Base-by-base conservation (phyloP, 179 eudicot genomes). In the Spinacia oleracea region DNA sequence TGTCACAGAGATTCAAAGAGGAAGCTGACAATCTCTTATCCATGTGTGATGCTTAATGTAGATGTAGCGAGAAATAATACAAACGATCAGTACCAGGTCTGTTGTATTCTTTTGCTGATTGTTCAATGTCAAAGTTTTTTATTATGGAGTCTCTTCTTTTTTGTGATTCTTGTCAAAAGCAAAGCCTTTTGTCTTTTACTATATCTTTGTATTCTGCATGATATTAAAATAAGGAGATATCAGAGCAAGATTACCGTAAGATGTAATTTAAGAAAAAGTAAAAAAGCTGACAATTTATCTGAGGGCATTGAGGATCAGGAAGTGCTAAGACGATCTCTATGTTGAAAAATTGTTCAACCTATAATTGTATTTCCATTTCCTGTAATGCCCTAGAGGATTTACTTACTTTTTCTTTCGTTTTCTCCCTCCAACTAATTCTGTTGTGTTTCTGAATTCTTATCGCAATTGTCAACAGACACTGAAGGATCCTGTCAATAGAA, bases 21-120 rank as follows among this genome's bases (percentile, higher is more conserved):
- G 92, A 95, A 95, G 92, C 87, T 96, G 83, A 93, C 98, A 46
- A 96, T 96, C 45, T 96, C 99, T 31, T 96, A 96, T 87, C 99
- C 99, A 56, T 96, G 99, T 83, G 99, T 96, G 73, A 96, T 96
- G 99, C 95, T 96, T 62, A 96, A 96, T 75, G 99, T 93, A 70
- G 98, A 96, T 81, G 99, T 96, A 71, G 99, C 99, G 50, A 89
- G 84, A 89, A 96, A 96, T 84, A 96, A 96, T 72, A 96, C 99
- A 71, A 96, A 96, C 85, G 97, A 93, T 81, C 99, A 96, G 67
- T 96, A 96, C 84, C 99, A 93, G 98, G 99, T 96, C 38, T 76
- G 85, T 55, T 77, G 70, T 81, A 60, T 77, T 70, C 78, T 34
- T 56, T 62, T 53, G 53, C 45, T 35, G 75, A 35, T 31, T 59